Conservation (phyloP, 176 grass and related monocot genomes). For the Bromus sterilis region DNA sequence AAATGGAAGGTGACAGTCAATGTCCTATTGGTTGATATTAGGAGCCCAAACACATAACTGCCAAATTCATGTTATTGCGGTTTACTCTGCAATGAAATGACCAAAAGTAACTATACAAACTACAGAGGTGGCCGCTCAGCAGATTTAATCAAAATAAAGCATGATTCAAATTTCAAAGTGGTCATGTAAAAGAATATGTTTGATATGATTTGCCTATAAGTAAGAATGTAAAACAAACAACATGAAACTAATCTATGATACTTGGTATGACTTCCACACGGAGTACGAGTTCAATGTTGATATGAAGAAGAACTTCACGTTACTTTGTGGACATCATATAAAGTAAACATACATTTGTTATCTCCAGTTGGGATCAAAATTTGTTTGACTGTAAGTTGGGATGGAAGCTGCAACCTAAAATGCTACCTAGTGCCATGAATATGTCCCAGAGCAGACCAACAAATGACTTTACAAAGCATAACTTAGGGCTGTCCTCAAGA, state of each 20-base stretch:
- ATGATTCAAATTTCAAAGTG: not conserved
- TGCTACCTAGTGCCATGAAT: not conserved
- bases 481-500: not conserved
- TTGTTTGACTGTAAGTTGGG: not conserved
- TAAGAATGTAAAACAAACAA: not conserved
- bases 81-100: not conserved
- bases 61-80: not conserved
- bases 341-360: not conserved
- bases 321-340: not conserved
- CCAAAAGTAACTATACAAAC: not conserved
- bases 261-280: not conserved
- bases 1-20: not conserved
- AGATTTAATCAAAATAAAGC: not conserved
- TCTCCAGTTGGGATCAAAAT: not conserved
- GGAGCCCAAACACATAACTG: not conserved
- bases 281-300: not conserved
- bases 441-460: not conserved
- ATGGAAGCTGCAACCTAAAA: not conserved
- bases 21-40: not conserved
- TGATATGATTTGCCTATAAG: not conserved
- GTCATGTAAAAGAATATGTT: slow-evolving; percentile 1
- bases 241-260: not conserved
- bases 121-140: not conserved
- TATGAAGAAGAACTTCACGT: not conserved
- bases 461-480: not conserved